Evolutionary conservation across 257 asterid genomes (phyloP).

Genomic region (Euphrasia confusa): DNA sequence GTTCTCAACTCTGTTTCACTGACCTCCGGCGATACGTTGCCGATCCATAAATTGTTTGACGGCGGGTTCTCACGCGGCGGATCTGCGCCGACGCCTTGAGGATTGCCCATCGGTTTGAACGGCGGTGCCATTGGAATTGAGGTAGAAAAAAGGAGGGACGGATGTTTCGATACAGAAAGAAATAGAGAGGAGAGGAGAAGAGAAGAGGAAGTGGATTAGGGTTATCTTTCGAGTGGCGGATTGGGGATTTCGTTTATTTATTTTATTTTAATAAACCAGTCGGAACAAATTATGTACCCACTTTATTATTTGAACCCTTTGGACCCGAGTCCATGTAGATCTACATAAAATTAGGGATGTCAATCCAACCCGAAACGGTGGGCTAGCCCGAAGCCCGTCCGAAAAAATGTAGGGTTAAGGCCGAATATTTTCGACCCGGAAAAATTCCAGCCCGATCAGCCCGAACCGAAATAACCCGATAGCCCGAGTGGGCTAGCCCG

Average conservation of each 20-base stretch:
- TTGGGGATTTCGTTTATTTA: not conserved
- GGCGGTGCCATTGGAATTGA: conserved; percentile 30
- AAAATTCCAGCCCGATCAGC: no score
- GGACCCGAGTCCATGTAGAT: no score
- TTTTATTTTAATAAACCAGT: no score
- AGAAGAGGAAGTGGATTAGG: not conserved
- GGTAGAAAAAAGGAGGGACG: not conserved
- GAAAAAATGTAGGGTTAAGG: no score
- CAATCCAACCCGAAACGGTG: no score
- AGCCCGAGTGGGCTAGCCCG: no score
- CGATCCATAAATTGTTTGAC: conserved; percentile 84
- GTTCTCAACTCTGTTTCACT: conserved; percentile 58
- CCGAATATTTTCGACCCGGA: no score
- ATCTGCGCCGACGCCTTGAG: conserved; percentile 28
- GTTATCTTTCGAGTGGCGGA: not conserved
- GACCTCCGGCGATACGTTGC: conserved; percentile 62
- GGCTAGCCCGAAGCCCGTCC: no score
- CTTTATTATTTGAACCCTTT: no score
- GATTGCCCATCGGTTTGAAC: conserved; percentile 19
- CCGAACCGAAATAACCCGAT: no score
- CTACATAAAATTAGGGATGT: no score
- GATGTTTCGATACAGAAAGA: not conserved
- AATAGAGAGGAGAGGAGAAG: not conserved
- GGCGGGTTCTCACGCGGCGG: conserved; percentile 50
- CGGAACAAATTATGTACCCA: no score